Percentiles rank a stretch among this genome's conserved stretches.
Conservation (phyloP, 192 early-diverging fungal species). For the Dissophora ornata region DNA sequence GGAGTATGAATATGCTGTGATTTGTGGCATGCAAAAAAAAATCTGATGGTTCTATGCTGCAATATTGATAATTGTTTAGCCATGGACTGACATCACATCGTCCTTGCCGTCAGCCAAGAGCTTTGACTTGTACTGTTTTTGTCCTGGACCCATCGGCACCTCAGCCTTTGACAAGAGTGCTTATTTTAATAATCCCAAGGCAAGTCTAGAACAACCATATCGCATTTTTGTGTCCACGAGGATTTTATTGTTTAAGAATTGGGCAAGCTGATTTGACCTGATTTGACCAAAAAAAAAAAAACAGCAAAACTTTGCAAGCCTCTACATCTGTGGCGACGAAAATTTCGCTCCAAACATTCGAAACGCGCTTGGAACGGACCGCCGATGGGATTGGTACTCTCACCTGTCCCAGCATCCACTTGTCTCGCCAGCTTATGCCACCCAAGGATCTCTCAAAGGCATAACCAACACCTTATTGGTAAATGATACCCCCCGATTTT, state of each 20-base stretch:
- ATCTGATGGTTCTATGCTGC: too few species aligned
- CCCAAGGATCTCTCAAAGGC: constrained; percentile 16
- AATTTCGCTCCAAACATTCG: constrained; percentile 26
- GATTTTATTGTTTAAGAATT: too few species aligned
- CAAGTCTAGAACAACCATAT: background rate
- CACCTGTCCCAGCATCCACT: constrained; percentile 48
- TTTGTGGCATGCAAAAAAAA: too few species aligned
- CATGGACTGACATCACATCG: constrained; percentile 48
- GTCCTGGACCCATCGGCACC: constrained; percentile 9
- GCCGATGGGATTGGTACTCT: constrained; percentile 52
- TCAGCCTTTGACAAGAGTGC: constrained; percentile 29
- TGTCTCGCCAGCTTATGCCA: constrained; percentile 35
- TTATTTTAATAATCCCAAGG: background rate
- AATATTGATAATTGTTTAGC: too few species aligned
- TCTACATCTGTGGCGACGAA: constrained; percentile 43
- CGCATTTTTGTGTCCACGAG: too few species aligned
- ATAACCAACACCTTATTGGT: constrained; percentile 23
- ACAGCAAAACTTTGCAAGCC: constrained; percentile 44
- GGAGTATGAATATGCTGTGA: too few species aligned
- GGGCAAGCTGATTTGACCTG: too few species aligned
- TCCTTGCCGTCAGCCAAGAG: constrained; percentile 39
- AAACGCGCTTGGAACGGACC: constrained; percentile 17
- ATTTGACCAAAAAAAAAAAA: background rate
- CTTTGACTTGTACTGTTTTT: constrained; percentile 37
- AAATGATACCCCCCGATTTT: background rate